phyloP scores from a whole-genome alignment of 768 basidiomycete species.

The Pleurotus tuber-regium region DNA sequence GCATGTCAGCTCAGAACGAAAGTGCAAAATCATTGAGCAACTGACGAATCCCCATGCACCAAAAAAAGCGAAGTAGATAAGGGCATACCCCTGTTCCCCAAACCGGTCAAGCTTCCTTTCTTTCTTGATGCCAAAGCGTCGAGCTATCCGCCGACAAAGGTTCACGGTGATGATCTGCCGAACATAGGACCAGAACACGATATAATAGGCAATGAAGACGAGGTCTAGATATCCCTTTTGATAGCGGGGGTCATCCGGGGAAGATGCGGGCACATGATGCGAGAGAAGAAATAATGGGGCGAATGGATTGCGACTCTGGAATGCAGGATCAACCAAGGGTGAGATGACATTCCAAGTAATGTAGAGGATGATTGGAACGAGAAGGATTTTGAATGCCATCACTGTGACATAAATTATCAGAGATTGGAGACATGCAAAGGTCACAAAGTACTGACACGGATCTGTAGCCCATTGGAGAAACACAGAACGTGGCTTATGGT shows the following conservation, averaged over 20 bases:
- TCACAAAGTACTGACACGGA: slow-evolving; percentile 50
- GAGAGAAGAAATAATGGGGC: slow-evolving; percentile 68
- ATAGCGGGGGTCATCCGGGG: slow-evolving; percentile 57
- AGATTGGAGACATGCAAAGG: background rate
- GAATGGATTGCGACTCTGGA: slow-evolving; percentile 64
- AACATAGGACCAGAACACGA: slow-evolving; percentile 87
- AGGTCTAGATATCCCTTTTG: slow-evolving; percentile 75
- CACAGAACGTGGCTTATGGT: slow-evolving; percentile 22
- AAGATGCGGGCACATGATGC: slow-evolving; percentile 50
- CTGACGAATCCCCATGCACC: slow-evolving; percentile 78
- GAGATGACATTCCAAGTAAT: slow-evolving; percentile 58
- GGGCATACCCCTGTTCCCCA: slow-evolving; percentile 87
- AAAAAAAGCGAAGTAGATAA: slow-evolving; percentile 72
- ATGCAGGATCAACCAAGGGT: slow-evolving; percentile 40
- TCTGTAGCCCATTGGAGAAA: slow-evolving; percentile 73
- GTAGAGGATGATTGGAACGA: slow-evolving; percentile 59
- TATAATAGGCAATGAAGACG: slow-evolving; percentile 75
- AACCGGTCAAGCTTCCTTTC: slow-evolving; percentile 75
- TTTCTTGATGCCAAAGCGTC: slow-evolving; percentile 65
- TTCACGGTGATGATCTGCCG: slow-evolving; percentile 72
- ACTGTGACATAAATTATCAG: slow-evolving; percentile 30
- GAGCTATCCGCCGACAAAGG: slow-evolving; percentile 65
- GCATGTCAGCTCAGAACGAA: slow-evolving; percentile 9
- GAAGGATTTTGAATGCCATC: slow-evolving; percentile 64
- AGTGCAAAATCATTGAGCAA: slow-evolving; percentile 16